Percentiles rank a stretch among this genome's conserved stretches.
Evolutionary conservation across 331 rosid species (phyloP).

Genomic region (Prunus yedoensis): DNA sequence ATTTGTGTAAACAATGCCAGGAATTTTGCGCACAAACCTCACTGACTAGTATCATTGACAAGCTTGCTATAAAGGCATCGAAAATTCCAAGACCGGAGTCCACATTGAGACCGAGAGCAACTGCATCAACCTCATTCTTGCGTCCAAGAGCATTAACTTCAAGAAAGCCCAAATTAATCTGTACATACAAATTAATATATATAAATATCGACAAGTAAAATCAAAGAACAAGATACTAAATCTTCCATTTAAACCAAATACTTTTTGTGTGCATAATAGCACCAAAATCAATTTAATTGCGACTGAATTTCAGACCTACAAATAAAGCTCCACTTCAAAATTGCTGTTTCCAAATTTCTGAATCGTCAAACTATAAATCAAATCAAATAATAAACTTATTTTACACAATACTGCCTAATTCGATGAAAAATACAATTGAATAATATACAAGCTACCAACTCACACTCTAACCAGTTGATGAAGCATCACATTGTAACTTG

Average conservation of each 20-base stretch:
- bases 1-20: neutral
- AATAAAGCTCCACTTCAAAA: neutral
- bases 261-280: neutral
- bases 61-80: conserved; percentile 82
- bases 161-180: conserved; percentile 46
- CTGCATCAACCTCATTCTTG: conserved; percentile 29
- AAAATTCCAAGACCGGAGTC: conserved; percentile 87
- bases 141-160: conserved; percentile 38
- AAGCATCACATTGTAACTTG: conserved; percentile 1
- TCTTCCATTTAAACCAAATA: neutral
- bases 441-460: neutral
- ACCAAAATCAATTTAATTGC: neutral
- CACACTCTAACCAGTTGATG: neutral
- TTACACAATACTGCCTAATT: neutral
- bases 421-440: neutral
- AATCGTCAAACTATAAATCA: neutral
- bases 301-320: neutral
- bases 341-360: conserved; percentile 1
- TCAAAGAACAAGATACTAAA: neutral
- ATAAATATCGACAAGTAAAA: neutral
- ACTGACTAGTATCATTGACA: conserved; percentile 89
- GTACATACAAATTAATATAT: conserved; percentile 20
- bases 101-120: conserved; percentile 41
- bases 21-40: conserved; percentile 58
- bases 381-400: neutral